phyloP scores from a whole-genome alignment of 257 asterid species.

The Echites panduratus region DNA sequence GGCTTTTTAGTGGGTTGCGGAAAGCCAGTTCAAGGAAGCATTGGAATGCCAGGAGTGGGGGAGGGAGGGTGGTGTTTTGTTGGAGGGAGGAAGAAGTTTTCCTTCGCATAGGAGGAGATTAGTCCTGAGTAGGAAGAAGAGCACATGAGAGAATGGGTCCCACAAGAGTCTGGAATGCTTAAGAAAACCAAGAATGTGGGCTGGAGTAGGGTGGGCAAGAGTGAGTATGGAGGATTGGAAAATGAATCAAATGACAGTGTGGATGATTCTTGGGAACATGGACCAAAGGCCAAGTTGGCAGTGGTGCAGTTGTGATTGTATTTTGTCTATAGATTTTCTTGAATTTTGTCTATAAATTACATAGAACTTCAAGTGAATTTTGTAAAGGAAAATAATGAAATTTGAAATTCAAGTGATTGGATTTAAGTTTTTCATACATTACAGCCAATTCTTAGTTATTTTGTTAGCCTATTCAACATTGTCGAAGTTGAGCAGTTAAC shows the following conservation, averaged over 20 bases:
- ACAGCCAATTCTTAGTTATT: too few species aligned
- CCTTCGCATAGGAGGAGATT: background rate
- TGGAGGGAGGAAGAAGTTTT: background rate
- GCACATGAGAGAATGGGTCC: constrained; percentile 19
- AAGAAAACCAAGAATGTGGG: background rate
- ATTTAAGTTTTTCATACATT: too few species aligned
- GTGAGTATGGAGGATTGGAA: background rate
- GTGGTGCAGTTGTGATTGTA: constrained; percentile 15
- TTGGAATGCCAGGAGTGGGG: constrained; percentile 6
- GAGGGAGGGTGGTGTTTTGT: background rate
- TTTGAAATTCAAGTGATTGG: too few species aligned
- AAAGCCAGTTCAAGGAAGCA: constrained; percentile 18
- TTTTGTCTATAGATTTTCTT: constrained; percentile 8
- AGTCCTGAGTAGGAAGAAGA: background rate
- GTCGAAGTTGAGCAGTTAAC: too few species aligned
- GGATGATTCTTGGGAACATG: constrained; percentile 51
- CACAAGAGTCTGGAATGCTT: constrained; percentile 6
- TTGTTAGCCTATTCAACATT: too few species aligned
- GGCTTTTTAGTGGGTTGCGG: constrained; percentile 9
- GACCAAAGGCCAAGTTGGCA: constrained; percentile 27
- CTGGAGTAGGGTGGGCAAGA: background rate
- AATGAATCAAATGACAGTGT: constrained; percentile 11
- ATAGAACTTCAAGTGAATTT: too few species aligned
- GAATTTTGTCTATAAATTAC: too few species aligned
- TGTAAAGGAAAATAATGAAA: too few species aligned